Percentiles rank a stretch among this genome's conserved stretches.
phyloP scores from a whole-genome alignment of 2,329 filamentous ascomycete genomes.

The Taxawa tesnikishii region DNA sequence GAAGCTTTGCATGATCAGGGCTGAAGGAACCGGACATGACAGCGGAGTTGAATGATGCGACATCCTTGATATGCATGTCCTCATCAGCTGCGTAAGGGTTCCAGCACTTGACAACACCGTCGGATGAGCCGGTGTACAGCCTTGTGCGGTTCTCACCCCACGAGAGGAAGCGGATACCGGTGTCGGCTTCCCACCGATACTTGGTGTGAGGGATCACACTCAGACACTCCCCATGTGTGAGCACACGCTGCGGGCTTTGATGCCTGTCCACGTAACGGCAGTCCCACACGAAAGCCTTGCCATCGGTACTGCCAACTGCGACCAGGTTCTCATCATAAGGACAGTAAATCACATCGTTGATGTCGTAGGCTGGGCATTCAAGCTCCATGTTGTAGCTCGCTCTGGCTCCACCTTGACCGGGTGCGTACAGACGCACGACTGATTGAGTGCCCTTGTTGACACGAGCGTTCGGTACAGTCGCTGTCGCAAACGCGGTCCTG shows the following conservation, averaged over 20 bases:
- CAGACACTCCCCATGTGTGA: constrained; percentile 39
- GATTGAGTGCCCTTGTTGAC: constrained; percentile 31
- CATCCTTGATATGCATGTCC: constrained; percentile 39
- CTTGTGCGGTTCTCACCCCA: constrained; percentile 42
- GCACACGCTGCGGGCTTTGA: constrained; percentile 31
- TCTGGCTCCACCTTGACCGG: constrained; percentile 20
- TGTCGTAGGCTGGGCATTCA: constrained; percentile 47
- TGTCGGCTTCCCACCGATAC: constrained; percentile 39
- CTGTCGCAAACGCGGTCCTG: constrained; percentile 38
- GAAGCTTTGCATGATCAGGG: constrained; percentile 39
- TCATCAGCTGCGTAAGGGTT: constrained; percentile 40
- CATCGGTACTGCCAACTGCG: constrained; percentile 48
- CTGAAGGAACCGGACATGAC: constrained; percentile 48
- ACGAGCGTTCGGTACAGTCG: constrained; percentile 28
- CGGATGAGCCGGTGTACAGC: constrained; percentile 48
- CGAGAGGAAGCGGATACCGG: constrained; percentile 44
- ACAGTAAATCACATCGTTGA: constrained; percentile 43
- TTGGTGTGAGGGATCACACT: constrained; percentile 32
- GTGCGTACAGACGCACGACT: constrained; percentile 41
- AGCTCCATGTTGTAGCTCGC: constrained; percentile 27
- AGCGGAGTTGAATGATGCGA: constrained; percentile 36
- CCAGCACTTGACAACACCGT: constrained; percentile 49
- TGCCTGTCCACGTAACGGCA: constrained; percentile 26
- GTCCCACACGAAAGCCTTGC: constrained; percentile 50
- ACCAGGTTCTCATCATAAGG: constrained; percentile 38